Percentiles rank a stretch among this genome's conserved stretches.
Evolutionary conservation across 2,329 filamentous ascomycete genomes (phyloP).

Genomic region (Neonectria sp.): DNA sequence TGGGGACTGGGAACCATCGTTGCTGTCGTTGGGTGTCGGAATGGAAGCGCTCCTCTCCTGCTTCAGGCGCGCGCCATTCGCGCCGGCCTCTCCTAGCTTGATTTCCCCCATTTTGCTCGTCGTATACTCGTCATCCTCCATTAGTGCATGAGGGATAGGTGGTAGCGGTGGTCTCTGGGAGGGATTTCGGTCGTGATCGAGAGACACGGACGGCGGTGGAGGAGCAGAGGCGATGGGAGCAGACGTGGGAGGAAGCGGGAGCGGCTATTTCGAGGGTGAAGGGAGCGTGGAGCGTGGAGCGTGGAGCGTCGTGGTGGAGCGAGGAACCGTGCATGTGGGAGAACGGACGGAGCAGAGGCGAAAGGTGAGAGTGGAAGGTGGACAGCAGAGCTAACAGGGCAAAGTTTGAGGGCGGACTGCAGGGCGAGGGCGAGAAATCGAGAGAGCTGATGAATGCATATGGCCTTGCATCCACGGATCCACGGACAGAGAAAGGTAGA

Average conservation of each 20-base stretch:
- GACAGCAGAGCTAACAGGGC: constrained; percentile 16
- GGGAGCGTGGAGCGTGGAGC: constrained; percentile 42
- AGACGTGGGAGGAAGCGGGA: constrained; percentile 37
- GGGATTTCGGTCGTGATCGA: constrained; percentile 25
- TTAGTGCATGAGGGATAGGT: constrained; percentile 48
- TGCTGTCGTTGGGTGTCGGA: constrained; percentile 52
- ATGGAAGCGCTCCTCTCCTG: constrained; percentile 58
- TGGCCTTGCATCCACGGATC: constrained; percentile 32
- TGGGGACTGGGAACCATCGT: constrained; percentile 52
- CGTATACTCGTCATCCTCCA: constrained; percentile 61
- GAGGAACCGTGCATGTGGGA: constrained; percentile 46
- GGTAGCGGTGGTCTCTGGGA: constrained; percentile 29
- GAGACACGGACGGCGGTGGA: constrained; percentile 27
- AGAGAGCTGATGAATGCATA: constrained; percentile 31
- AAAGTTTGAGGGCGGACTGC: constrained; percentile 3
- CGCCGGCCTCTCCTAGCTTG: constrained; percentile 59
- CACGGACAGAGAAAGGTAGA: constrained; percentile 29
- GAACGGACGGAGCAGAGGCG: constrained; percentile 24
- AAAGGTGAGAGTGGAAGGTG: constrained; percentile 34
- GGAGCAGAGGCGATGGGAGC: constrained; percentile 33
- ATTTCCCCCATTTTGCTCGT: constrained; percentile 60
- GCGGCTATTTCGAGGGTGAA: constrained; percentile 44
- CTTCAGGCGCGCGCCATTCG: constrained; percentile 57
- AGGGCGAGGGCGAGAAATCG: constrained; percentile 13
- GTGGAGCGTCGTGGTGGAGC: constrained; percentile 46